Evolutionary conservation across 768 basidiomycete species (phyloP), one percentile per base, ranked within the genome.

Genomic region (Clitopilus hobsonii): DNA sequence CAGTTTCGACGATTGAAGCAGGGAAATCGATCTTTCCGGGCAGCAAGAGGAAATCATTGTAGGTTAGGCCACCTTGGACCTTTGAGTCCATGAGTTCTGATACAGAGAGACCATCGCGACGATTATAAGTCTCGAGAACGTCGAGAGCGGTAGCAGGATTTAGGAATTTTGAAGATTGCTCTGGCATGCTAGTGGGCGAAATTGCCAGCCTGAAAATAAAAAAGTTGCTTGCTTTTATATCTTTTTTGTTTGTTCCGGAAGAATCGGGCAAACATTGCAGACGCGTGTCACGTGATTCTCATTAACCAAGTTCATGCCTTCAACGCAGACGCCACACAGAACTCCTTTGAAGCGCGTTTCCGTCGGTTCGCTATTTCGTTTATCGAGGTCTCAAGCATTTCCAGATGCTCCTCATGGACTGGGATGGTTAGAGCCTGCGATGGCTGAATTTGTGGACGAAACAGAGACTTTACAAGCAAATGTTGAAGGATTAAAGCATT

Each of bases 1-100:
- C 93, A 2, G 91, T 85, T 62, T 81, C 66, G 67, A 94, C 95
- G 41, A 83, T 83, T 14, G 80, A 79, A 1, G 91, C 90, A 10
- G 89, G 77, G 70, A 99, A 99, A 76, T 94, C 86, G 65, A 99
- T 98, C 72, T 91, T 94, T 36, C 97, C 96, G 7, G 95, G 95
- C 13, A 98, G 81, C 58, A 97, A 71, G 51, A 98, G 80, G 74
- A 98, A 95, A 67, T 98, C 97, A 67, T 98, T 98, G 76, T 98
- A 98, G 13, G 97, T 97, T 61, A 99, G 83, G 11, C 97, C 97
- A 18, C 94, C 94, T 64, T 93, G 87, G 59, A 85, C 71, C 47
- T 75, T 79, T 0, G 89, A 88, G 77, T 97, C 83, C 85, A 98
- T 94, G 61, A 98, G 86, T 65, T 98, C 89, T 6, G 72, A 55